A percentile compares a stretch with the other conserved stretches of the same genome.
These are phyloP conservation scores for Beauveria australis DNA, from an alignment of 2,329 filamentous ascomycete species.

Conservation along the genomic window DNA sequence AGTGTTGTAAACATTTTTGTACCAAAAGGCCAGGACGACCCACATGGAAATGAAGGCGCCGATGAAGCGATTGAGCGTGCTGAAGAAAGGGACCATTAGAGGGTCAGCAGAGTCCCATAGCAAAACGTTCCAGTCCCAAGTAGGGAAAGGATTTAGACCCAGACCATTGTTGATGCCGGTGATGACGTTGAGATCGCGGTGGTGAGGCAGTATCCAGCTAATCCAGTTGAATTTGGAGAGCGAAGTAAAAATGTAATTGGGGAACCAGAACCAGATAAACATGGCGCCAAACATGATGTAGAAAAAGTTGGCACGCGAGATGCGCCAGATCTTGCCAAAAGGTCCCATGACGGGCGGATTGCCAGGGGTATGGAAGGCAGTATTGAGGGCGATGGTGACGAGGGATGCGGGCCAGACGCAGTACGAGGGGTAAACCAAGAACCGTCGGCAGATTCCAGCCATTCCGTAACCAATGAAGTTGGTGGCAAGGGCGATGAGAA, in stretches of 20 bases:
- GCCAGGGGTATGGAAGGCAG: constrained; percentile 41
- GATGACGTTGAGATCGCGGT: constrained; percentile 33
- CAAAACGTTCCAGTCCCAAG: constrained; percentile 41
- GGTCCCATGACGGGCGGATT: constrained; percentile 33
- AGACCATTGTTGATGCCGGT: constrained; percentile 37
- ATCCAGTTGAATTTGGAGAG: constrained; percentile 49
- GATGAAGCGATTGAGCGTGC: constrained; percentile 53
- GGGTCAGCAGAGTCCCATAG: constrained; percentile 36
- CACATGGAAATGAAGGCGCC: constrained; percentile 48
- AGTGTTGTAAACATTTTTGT: constrained; percentile 48
- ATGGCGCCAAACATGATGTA: constrained; percentile 40
- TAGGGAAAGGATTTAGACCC: constrained; percentile 37
- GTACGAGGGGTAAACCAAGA: constrained; percentile 47
- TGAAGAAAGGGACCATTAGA: constrained; percentile 45
- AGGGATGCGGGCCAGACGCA: constrained; percentile 51
- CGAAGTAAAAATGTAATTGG: constrained; percentile 44
- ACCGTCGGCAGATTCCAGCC: constrained; percentile 45
- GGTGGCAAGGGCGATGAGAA: constrained; percentile 46
- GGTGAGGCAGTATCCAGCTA: constrained; percentile 44
- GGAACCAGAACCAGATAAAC: constrained; percentile 53
- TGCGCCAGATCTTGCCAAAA: constrained; percentile 34
- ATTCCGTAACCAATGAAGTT: constrained; percentile 54
- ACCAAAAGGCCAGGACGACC: constrained; percentile 50
- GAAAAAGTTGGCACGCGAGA: constrained; percentile 46
- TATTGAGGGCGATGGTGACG: constrained; percentile 46